Evolutionary conservation across 1,284 basidiomycete genomes (phyloP).

Genomic region (Malassezia yamatoensis): DNA sequence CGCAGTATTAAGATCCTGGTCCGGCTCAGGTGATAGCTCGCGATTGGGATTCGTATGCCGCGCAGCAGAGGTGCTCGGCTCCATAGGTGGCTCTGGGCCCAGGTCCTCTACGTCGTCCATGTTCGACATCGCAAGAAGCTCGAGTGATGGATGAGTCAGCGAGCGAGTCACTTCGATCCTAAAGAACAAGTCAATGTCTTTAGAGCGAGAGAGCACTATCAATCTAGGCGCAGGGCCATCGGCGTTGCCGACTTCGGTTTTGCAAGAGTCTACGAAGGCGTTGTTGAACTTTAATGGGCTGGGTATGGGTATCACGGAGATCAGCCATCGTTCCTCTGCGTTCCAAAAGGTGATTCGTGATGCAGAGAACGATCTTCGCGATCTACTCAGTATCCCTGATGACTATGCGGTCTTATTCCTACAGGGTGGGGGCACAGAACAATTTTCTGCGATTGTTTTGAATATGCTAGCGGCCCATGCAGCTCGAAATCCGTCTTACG

Average conservation of each 20-base stretch:
- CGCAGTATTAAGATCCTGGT: constrained; percentile 37
- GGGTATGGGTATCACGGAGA: constrained; percentile 45
- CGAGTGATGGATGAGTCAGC: not conserved
- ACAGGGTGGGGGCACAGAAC: constrained; percentile 46
- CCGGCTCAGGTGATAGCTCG: constrained; percentile 34
- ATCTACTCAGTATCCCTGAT: constrained; percentile 34
- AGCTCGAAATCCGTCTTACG: constrained; percentile 32
- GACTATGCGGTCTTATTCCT: constrained; percentile 40
- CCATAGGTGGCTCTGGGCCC: constrained; percentile 17
- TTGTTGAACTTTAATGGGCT: constrained; percentile 38
- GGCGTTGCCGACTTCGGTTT: constrained; percentile 38
- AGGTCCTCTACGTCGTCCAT: constrained; percentile 30
- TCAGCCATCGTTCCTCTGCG: constrained; percentile 42
- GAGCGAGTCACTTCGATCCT: no score
- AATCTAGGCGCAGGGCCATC: constrained; percentile 47
- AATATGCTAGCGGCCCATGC: constrained; percentile 42
- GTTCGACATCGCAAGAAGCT: constrained; percentile 19
- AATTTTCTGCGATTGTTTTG: constrained; percentile 42
- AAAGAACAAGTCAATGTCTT: not conserved
- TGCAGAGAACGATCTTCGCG: constrained; percentile 39
- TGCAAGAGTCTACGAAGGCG: constrained; percentile 39
- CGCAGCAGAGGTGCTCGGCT: constrained; percentile 12
- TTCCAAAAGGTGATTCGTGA: constrained; percentile 38
- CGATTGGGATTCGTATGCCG: constrained; percentile 6
- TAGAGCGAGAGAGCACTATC: constrained; percentile 30